Conservation (phyloP, 345 rosid genomes). For the Camelina hispida region DNA sequence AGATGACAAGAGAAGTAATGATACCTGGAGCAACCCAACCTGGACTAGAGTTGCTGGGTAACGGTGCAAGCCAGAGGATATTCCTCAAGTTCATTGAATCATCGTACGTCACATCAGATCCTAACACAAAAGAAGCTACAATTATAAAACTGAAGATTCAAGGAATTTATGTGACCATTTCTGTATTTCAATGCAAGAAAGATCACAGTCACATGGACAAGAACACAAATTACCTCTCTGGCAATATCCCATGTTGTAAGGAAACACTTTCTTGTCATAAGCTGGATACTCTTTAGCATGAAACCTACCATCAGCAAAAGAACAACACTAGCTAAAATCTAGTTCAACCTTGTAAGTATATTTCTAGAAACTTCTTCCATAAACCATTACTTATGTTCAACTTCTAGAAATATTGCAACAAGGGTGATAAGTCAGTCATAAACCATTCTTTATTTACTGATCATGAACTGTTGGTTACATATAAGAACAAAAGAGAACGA, state of each 20-base stretch:
- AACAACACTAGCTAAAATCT: neutral
- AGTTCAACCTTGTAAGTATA: neutral
- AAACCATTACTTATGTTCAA: neutral
- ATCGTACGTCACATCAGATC: conserved; percentile 65
- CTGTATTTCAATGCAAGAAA: conserved; percentile 6
- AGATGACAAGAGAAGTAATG: neutral
- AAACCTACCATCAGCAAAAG: conserved; percentile 57
- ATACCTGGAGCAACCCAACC: conserved; percentile 86
- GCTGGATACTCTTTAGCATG: conserved; percentile 96
- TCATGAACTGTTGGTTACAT: neutral
- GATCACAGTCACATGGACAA: neutral
- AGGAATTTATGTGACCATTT: neutral
- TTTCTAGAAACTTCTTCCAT: neutral
- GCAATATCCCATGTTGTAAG: conserved; percentile 85
- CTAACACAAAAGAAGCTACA: conserved; percentile 45
- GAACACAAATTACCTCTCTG: conserved; percentile 61
- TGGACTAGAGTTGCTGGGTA: conserved; percentile 60
- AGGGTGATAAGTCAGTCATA: neutral
- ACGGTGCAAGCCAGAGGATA: conserved; percentile 93
- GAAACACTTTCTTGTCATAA: conserved; percentile 67
- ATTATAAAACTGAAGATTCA: conserved; percentile 7
- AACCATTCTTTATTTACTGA: neutral
- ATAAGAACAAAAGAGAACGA: neutral
- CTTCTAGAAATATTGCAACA: neutral
- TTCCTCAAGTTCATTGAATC: conserved; percentile 87